Conservation (phyloP, 257 asterid genomes). For the Solanum rostratum region DNA sequence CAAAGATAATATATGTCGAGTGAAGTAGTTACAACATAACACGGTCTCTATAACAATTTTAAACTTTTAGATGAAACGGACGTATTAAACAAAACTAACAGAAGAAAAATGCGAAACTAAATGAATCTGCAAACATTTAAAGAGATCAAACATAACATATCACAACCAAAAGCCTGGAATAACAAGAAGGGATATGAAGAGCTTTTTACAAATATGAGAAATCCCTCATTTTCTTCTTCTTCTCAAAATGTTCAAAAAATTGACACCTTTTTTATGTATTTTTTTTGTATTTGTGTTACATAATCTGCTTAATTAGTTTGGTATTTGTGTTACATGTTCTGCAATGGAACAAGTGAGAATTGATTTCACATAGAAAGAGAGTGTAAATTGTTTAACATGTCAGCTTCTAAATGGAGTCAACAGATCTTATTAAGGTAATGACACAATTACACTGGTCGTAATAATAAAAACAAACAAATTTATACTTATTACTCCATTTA, state of each 20-base stretch:
- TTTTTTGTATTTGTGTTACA: neutral
- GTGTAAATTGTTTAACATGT: neutral
- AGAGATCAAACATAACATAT: neutral
- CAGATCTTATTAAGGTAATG: neutral
- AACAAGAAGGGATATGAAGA: constrained; percentile 22
- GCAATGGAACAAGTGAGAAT: neutral
- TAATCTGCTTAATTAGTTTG: neutral
- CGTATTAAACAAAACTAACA: neutral
- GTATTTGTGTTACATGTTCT: neutral
- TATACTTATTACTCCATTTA: no score
- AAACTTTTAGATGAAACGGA: neutral
- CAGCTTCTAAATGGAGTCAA: neutral
- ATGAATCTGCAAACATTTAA: neutral
- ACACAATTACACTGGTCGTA: no score
- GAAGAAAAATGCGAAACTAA: neutral
- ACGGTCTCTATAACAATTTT: neutral
- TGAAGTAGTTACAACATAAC: no score
- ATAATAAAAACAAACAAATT: no score
- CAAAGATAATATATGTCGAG: no score
- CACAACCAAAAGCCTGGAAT: constrained; percentile 49
- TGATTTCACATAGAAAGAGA: neutral
- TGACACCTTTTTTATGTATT: neutral
- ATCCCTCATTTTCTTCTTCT: constrained; percentile 49
- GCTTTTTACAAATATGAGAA: constrained; percentile 42
- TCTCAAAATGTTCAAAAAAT: neutral